phyloP scores from a whole-genome alignment of 2,329 filamentous ascomycete species.

The Diaporthe destruens region DNA sequence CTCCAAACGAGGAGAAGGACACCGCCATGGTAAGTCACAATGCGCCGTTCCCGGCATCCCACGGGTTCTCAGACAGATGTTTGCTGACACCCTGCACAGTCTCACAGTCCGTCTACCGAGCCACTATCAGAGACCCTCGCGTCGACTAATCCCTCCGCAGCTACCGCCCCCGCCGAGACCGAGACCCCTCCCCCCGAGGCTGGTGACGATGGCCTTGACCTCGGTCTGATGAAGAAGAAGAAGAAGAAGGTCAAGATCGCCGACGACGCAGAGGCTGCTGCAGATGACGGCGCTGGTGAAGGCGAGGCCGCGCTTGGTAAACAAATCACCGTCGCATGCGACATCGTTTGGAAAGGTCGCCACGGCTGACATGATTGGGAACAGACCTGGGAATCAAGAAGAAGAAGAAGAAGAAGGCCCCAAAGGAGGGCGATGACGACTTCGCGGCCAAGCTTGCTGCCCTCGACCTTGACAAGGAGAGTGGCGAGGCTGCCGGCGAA shows the following conservation, averaged over 20 bases:
- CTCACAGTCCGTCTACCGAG: slow-evolving; percentile 43
- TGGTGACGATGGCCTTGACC: slow-evolving; percentile 68
- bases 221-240: slow-evolving; percentile 79
- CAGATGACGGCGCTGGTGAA: slow-evolving; percentile 58
- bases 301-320: slow-evolving; percentile 51
- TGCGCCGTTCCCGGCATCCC: neutral
- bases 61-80: neutral
- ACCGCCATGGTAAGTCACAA: slow-evolving; percentile 68
- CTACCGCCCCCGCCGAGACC: slow-evolving; percentile 38
- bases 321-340: slow-evolving; percentile 17
- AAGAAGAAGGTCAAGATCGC: slow-evolving; percentile 74
- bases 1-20: slow-evolving; percentile 79
- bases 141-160: slow-evolving; percentile 42
- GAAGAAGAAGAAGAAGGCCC: slow-evolving; percentile 86
- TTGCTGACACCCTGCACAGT: slow-evolving; percentile 38
- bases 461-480: slow-evolving; percentile 71
- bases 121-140: slow-evolving; percentile 41
- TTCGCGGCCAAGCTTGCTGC: slow-evolving; percentile 73
- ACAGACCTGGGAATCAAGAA: slow-evolving; percentile 65
- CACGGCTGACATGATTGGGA: slow-evolving; percentile 45
- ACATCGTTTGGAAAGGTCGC: slow-evolving; percentile 50
- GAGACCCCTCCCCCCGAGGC: slow-evolving; percentile 68
- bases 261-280: slow-evolving; percentile 67
- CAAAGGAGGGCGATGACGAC: slow-evolving; percentile 66
- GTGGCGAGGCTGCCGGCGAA: slow-evolving; percentile 66